Evolutionary conservation across 345 rosid genomes (phyloP), one percentile per base, ranked within the genome.

Genomic region (Hibiscus mutabilis): DNA sequence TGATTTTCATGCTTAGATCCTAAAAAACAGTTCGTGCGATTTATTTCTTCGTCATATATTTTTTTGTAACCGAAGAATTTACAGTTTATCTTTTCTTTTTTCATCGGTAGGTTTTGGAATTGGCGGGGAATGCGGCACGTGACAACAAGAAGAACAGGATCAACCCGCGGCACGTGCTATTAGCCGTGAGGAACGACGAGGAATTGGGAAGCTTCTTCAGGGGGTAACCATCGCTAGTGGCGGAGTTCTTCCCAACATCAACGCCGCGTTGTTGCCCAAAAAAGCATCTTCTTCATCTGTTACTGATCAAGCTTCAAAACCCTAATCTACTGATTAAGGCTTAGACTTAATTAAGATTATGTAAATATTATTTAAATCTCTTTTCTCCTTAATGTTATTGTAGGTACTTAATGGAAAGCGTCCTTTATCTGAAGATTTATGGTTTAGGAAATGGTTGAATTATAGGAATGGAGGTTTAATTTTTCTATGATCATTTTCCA

Each of bases 101-200:
- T 19, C 18, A 7, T 1, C 5, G 3, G 15, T 37, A 87, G 93
- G 91, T 88, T 25, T 73, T 88, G 51, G 93, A 88, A 71, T 64
- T 86, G 7, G 93, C 88, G 1, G 93, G 93, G 0, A 88, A 88
- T 58, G 93, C 93, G 2, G 91, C 93, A 1, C 85, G 93, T 12
- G 93, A 86, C 67, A 86, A 88, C 71, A 88, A 88, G 79, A 88
- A 86, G 81, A 86, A 80, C 52, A 75, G 91, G 77, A 86, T 88
- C 57, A 85, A 83, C 73, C 93, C 93, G 0, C 68, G 93, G 70
- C 93, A 88, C 65, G 65, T 88, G 3, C 73, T 78, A 11, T 21
- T 88, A 21, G 93, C 93, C 3, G 78, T 88, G 12, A 79, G 87
- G 66, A 88, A 88, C 75, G 93, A 88, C 16, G 93, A 86, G 11